phyloP scores from a whole-genome alignment of 345 rosid genomes.

The Eutrema yunnanense region DNA sequence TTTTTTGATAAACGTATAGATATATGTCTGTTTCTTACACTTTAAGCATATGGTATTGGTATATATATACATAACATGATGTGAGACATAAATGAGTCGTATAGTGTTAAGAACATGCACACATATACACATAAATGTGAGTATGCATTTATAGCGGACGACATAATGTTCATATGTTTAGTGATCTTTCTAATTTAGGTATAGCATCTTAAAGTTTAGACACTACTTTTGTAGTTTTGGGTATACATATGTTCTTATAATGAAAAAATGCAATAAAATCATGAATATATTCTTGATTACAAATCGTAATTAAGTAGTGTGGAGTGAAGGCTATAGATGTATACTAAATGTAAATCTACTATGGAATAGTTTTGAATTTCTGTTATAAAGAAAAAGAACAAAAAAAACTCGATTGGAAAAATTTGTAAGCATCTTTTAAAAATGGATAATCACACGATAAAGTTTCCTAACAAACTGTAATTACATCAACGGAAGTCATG shows the following conservation, averaged over 20 bases:
- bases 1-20: too few species aligned
- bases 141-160: background rate
- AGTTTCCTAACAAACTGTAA: slow-evolving; percentile 22
- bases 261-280: background rate
- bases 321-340: background rate
- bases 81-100: background rate
- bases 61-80: background rate
- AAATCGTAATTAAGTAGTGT: background rate
- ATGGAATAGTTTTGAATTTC: background rate
- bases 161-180: background rate
- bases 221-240: background rate
- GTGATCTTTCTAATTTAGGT: background rate
- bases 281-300: background rate
- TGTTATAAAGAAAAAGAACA: background rate
- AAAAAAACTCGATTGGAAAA: background rate
- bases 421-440: background rate
- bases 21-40: background rate
- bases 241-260: background rate
- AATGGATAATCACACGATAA: background rate
- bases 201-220: background rate
- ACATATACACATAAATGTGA: background rate
- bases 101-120: background rate
- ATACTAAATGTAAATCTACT: background rate
- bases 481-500: slow-evolving; percentile 22
- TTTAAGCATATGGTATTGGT: background rate